Conservation (phyloP, 177 flowering plant species). For the Telopea speciosissima region DNA sequence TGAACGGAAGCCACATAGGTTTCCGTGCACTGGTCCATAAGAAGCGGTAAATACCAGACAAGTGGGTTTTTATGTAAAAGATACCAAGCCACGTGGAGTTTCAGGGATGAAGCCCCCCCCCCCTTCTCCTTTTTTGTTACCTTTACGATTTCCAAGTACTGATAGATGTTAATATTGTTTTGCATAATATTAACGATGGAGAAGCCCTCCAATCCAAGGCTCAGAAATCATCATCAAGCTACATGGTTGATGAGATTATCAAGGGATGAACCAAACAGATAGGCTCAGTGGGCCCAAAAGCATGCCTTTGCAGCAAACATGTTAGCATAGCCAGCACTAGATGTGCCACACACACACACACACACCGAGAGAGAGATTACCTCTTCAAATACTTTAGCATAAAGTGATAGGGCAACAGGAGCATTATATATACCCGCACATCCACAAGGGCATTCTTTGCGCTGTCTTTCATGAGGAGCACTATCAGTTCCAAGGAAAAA, state of each 20-base stretch:
- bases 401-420: slow-evolving; percentile 78
- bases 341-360: not conserved
- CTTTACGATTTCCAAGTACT: no score
- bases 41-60: not conserved
- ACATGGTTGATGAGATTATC: not conserved
- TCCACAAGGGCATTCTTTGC: slow-evolving; percentile 81
- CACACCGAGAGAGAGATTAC: slow-evolving; percentile 27
- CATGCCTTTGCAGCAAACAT: no score
- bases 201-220: not conserved
- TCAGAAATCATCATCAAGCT: not conserved
- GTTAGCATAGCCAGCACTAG: not conserved
- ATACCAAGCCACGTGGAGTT: not conserved
- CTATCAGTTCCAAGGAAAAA: slow-evolving; percentile 98
- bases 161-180: no score
- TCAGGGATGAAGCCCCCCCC: not conserved
- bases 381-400: slow-evolving; percentile 94
- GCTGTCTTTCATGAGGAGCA: slow-evolving; percentile 86
- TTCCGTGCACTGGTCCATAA: not conserved
- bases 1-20: not conserved
- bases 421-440: slow-evolving; percentile 96
- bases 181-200: not conserved
- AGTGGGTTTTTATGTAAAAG: not conserved
- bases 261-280: no score
- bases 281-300: no score
- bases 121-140: no score